Evolutionary conservation across 2,329 filamentous ascomycete genomes (phyloP).

Genomic region (Aspergillus tanneri): DNA sequence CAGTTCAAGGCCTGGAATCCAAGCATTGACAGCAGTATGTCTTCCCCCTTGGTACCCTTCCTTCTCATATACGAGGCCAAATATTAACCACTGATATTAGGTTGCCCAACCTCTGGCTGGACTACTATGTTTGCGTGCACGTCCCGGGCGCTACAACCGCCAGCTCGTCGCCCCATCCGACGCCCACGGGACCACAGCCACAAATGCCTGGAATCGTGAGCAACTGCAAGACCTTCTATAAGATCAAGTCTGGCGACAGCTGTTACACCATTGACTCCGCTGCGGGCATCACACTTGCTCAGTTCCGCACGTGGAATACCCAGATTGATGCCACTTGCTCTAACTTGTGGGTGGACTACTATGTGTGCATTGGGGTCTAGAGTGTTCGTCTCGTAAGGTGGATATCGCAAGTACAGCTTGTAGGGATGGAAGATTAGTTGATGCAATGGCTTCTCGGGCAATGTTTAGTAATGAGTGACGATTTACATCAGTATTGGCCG

Average conservation of each 20-base stretch:
- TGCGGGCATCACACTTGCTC: constrained; percentile 12
- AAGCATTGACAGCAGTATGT: constrained; percentile 6
- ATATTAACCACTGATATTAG: neutral
- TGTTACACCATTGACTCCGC: constrained; percentile 13
- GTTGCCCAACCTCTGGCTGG: constrained; percentile 13
- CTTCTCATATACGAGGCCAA: too few relatives aligned
- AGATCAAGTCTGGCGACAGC: constrained; percentile 12
- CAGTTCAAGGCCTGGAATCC: constrained; percentile 15
- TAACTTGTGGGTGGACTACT: constrained; percentile 12
- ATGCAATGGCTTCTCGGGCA: too few relatives aligned
- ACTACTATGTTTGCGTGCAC: constrained; percentile 15
- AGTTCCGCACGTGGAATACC: constrained; percentile 17
- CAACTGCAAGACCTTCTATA: constrained; percentile 19
- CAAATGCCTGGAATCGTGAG: constrained; percentile 9
- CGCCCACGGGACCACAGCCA: constrained; percentile 5
- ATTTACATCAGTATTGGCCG: too few relatives aligned
- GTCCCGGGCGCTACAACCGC: constrained; percentile 5
- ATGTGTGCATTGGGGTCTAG: constrained; percentile 13
- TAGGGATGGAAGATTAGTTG: too few relatives aligned
- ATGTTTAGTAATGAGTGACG: too few relatives aligned
- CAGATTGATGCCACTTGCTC: constrained; percentile 11
- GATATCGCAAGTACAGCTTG: too few relatives aligned
- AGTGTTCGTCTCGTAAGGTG: too few relatives aligned
- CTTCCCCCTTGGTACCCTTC: neutral
- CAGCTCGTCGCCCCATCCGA: neutral